Evolutionary conservation across 2,329 filamentous ascomycete species (phyloP).

Genomic region (Ascomycota sp.): DNA sequence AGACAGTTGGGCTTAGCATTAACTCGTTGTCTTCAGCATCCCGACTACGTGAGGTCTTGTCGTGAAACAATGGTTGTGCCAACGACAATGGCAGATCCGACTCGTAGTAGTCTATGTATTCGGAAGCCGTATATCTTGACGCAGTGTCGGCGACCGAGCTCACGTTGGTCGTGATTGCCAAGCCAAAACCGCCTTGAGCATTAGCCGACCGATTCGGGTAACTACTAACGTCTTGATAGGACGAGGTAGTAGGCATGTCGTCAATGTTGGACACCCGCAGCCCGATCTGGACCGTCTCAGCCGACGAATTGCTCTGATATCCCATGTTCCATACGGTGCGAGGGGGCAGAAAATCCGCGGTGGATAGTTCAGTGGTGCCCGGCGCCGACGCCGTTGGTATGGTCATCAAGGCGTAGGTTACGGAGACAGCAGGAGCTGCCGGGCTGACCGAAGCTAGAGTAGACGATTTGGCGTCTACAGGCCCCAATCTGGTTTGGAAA

Average conservation of each 20-base stretch:
- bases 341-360: conserved; percentile 17
- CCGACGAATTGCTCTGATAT: conserved; percentile 40
- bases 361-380: conserved; percentile 3
- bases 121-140: neutral
- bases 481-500: conserved; percentile 4
- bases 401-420: no score
- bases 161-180: conserved; percentile 1
- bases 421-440: neutral
- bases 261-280: conserved; percentile 42
- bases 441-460: conserved; percentile 17
- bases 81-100: neutral
- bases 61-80: neutral
- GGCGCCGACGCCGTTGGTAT: neutral
- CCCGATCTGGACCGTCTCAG: conserved; percentile 52
- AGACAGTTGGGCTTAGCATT: conserved; percentile 31
- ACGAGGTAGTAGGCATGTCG: conserved; percentile 19
- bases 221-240: conserved; percentile 1
- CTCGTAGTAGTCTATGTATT: conserved; percentile 1
- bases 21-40: conserved; percentile 9
- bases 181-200: neutral
- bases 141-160: neutral
- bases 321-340: conserved; percentile 16
- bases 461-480: conserved; percentile 8
- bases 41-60: neutral
- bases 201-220: neutral